Base-by-base conservation (phyloP, 2,329 filamentous ascomycete species). In the Aspergillus udagawae region DNA sequence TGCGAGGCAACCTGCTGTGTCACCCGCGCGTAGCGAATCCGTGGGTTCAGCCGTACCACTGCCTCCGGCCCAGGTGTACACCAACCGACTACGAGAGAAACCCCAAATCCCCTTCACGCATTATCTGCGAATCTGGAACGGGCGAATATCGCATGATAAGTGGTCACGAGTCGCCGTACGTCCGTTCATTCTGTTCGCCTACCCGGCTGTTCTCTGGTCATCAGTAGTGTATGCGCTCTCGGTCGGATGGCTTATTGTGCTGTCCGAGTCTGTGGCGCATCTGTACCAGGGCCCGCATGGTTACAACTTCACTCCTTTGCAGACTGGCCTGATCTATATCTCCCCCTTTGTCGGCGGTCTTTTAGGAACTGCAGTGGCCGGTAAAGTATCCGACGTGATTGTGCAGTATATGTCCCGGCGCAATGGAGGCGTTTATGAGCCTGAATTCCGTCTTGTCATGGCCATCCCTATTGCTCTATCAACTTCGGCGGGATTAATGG, bases 341-440 rank as follows among this genome's bases (percentile, higher is more conserved):
- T 92, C 90, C 0, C 93, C 93, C 0, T 97, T 97, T 66, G 76
- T 97, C 4, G 92, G 92, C 14, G 92, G 91, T 7, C 83, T 97
- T 4, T 80, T 97, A 0, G 93, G 93, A n/a, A 96, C 92, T 0
- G 92, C 88, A 0, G 90, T 97, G 0, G 93, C 93, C 0, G 94
- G 93, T 44, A 91, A 89, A 68, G 82, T 96, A 12, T 94, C 90
- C 3, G 94, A 97, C 67, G 67, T 93, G 2, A 86, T 97, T 50
- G 92, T 96, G 5, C 86, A 86, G 53, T 87, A 80, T 57, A 91
- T 97, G 88, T 83, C 91, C 2, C 83, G 87, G 38, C 86, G 87
- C 28, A 97, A 97, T 65, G 91, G 90, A n/a, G 93, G 93, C 1
- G 79, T 97, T 2, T 97, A 97, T 71, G 93, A 97, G 73, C 93